A percentile compares a stretch with the other conserved stretches of the same genome.
phyloP scores from a whole-genome alignment of 257 asterid genomes.

The Anisodus acutangulus region DNA sequence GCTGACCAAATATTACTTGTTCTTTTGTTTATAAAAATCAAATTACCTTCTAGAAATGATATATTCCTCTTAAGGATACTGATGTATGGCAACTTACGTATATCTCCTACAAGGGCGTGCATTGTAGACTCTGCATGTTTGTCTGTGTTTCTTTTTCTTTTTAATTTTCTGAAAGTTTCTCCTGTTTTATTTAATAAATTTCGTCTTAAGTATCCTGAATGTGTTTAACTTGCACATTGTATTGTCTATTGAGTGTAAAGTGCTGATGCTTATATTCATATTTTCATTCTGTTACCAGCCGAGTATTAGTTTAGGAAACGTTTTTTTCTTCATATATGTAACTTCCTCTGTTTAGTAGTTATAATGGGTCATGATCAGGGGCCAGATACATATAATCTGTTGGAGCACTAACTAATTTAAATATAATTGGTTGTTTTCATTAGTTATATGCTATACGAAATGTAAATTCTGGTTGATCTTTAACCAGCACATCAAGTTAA shows the following conservation, averaged over 20 bases:
- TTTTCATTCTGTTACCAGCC: conserved; percentile 22
- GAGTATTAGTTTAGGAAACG: not conserved
- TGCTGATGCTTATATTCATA: no score
- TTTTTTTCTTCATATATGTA: not conserved
- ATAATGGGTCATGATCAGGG: not conserved
- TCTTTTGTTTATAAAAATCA: not conserved
- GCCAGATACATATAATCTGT: not conserved
- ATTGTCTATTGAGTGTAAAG: not conserved
- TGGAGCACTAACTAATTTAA: conserved; percentile 12
- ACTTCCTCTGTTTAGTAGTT: conserved; percentile 10
- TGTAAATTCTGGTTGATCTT: not conserved
- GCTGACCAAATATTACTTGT: not conserved
- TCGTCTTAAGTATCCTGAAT: not conserved
- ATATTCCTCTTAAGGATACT: not conserved
- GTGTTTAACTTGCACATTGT: not conserved
- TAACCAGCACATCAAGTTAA: conserved; percentile 11
- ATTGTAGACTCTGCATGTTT: not conserved
- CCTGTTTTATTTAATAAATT: not conserved
- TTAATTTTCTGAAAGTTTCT: not conserved
- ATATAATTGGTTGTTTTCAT: not conserved
- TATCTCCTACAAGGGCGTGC: not conserved
- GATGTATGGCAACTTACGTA: not conserved
- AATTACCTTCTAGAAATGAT: not conserved
- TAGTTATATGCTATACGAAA: not conserved
- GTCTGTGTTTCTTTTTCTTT: not conserved